A percentile compares a stretch with the other conserved stretches of the same genome.
These are phyloP conservation scores for Russula sp. DNA, from an alignment of 768 basidiomycete species.

Conservation along the genomic window DNA sequence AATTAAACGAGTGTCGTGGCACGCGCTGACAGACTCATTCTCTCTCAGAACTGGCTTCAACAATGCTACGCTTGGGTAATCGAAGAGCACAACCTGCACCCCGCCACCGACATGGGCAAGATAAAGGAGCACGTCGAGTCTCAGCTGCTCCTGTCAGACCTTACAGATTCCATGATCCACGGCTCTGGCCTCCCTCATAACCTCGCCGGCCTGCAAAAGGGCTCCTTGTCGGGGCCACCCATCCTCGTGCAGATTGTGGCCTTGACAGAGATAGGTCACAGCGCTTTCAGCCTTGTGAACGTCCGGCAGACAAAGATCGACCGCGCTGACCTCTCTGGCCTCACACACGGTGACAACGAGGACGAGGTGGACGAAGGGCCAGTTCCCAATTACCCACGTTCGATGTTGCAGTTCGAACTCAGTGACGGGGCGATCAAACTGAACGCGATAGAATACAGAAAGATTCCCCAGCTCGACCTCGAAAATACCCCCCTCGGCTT, in stretches of 20 bases:
- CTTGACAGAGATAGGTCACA: slow-evolving; percentile 79
- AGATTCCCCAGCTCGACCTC: slow-evolving; percentile 57
- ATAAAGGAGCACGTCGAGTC: slow-evolving; percentile 52
- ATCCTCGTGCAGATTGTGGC: slow-evolving; percentile 69
- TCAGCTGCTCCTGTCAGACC: slow-evolving; percentile 68
- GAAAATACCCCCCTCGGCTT: slow-evolving; percentile 75
- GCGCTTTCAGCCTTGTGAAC: slow-evolving; percentile 76
- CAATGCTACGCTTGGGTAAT: slow-evolving; percentile 65
- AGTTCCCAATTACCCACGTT: slow-evolving; percentile 74
- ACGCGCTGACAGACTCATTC: neutral
- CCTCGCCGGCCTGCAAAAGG: slow-evolving; percentile 34
- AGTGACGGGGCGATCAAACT: slow-evolving; percentile 70
- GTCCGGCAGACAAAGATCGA: slow-evolving; percentile 57
- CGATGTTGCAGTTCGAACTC: slow-evolving; percentile 70
- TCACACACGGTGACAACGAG: slow-evolving; percentile 44
- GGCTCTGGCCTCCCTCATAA: slow-evolving; percentile 61
- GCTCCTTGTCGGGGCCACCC: slow-evolving; percentile 39
- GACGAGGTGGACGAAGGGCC: slow-evolving; percentile 62
- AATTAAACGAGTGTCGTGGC: slow-evolving; percentile 22
- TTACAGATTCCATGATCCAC: slow-evolving; percentile 62
- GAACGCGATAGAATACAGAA: slow-evolving; percentile 73
- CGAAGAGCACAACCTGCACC: slow-evolving; percentile 42
- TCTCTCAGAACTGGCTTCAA: slow-evolving; percentile 63
- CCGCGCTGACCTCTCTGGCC: slow-evolving; percentile 45
- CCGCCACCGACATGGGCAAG: slow-evolving; percentile 41